A percentile compares a stretch with the other conserved stretches of the same genome.
Evolutionary conservation across 352 stramenopile species (phyloP).

Genomic region (Pythium angustatum): DNA sequence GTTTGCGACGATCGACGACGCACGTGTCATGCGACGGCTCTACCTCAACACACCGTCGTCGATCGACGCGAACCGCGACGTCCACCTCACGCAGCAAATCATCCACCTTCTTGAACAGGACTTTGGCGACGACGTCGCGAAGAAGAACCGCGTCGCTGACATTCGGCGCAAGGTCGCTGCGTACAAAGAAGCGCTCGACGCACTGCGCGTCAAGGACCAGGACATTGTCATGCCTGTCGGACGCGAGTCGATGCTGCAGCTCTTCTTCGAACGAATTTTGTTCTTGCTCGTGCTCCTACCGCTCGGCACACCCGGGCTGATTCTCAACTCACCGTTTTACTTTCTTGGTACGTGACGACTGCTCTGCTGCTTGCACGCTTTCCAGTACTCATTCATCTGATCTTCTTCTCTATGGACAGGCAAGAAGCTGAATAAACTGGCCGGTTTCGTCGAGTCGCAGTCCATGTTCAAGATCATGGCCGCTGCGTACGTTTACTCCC

Average conservation of each 20-base stretch:
- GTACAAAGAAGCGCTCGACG: slow-evolving; percentile 63
- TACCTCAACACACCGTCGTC: slow-evolving; percentile 62
- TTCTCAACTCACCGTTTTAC: slow-evolving; percentile 80
- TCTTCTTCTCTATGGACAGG: slow-evolving; percentile 25
- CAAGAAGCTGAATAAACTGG: slow-evolving; percentile 67
- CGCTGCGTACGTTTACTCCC: slow-evolving; percentile 37
- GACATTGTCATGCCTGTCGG: slow-evolving; percentile 56
- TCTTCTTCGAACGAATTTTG: slow-evolving; percentile 67
- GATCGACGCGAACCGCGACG: slow-evolving; percentile 70
- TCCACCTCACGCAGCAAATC: slow-evolving; percentile 77
- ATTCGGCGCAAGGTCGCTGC: slow-evolving; percentile 54
- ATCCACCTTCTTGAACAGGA: slow-evolving; percentile 70
- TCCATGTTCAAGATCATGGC: slow-evolving; percentile 85
- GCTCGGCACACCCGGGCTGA: slow-evolving; percentile 60
- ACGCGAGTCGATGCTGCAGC: slow-evolving; percentile 52
- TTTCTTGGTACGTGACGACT: slow-evolving; percentile 71
- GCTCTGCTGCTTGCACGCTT: neutral
- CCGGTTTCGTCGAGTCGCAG: slow-evolving; percentile 71
- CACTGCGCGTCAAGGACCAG: slow-evolving; percentile 66
- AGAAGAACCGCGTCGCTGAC: slow-evolving; percentile 33
- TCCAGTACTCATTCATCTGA: neutral
- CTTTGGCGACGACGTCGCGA: slow-evolving; percentile 36
- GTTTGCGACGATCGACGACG: slow-evolving; percentile 60
- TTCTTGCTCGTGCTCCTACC: slow-evolving; percentile 72
- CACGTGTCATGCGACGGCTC: slow-evolving; percentile 65